Base-by-base conservation (phyloP, 2,329 filamentous ascomycete genomes). In the Nigrospora oryzae region DNA sequence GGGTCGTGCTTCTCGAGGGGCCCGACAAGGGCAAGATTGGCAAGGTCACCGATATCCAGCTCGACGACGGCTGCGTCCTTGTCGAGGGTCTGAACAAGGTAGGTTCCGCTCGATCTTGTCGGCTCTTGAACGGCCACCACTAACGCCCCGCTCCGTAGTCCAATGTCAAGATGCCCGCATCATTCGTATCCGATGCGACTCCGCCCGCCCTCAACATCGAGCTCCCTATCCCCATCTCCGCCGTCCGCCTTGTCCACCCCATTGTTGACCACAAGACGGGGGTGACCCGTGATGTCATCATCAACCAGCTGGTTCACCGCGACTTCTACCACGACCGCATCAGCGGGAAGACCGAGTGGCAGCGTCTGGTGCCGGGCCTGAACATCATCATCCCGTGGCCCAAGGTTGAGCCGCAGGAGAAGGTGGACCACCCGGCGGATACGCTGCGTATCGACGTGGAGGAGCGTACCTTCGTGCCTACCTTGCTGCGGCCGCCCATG, bases 1-100 rank as follows among this genome's bases (percentile, higher is more conserved):
- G 93, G 48, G 89, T 96, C 31, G 86, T 91, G 43, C 68, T 97
- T 47, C 67, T 89, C 44, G 79, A 84, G 49, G 90, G 91, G 10
- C 76, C 75, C 33, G 86, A 93, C 57, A 85, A 83, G 68, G 89
- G 89, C 56, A 87, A 84, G 68, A 93, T 98, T 64, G 86, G 87
- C 42, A 68, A 69, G n/a, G 78, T 97, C 38, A 63, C 62, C 48
- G 62, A 69, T 1, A 69, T 94, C 38, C 67, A 79, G 51, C 49
- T 58, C 5, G 63, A 73, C 11, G 68, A 65, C 38, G 82, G 79
- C 49, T 74, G 75, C 49, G 69, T 88, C 38, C 71, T 66, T n/a
- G 66, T 90, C 37, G 71, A 79, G 49, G 77, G 74, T 19, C 54
- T 82, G 48, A 81, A 84, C 58, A 70, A 75, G 71, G 86, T 89